These are phyloP conservation scores for Coniochaeta ligniaria DNA, from an alignment of 2,329 filamentous ascomycete species.

Conservation along the genomic window DNA sequence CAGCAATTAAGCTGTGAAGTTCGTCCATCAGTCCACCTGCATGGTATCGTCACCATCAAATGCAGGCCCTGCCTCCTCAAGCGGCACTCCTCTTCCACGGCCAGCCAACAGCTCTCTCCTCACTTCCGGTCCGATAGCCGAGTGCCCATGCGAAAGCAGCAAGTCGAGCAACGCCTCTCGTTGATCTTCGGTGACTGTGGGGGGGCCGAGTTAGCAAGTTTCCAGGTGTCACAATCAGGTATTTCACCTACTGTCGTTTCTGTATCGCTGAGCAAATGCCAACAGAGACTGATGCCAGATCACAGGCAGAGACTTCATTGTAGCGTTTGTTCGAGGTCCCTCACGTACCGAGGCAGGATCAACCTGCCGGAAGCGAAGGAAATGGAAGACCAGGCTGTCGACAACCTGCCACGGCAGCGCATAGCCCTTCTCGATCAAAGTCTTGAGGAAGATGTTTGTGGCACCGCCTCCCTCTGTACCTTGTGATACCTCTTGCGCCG, in stretches of 20 bases:
- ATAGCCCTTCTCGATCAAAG: slow-evolving; percentile 93
- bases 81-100: slow-evolving; percentile 69
- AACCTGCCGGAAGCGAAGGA: slow-evolving; percentile 75
- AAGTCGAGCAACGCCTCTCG: slow-evolving; percentile 84
- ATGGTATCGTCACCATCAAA: slow-evolving; percentile 87
- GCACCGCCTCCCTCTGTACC: slow-evolving; percentile 82
- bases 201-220: slow-evolving; percentile 6
- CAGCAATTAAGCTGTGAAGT: not conserved
- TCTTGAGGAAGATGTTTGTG: slow-evolving; percentile 91
- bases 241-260: slow-evolving; percentile 65
- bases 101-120: slow-evolving; percentile 83
- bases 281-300: slow-evolving; percentile 94
- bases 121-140: slow-evolving; percentile 84
- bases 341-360: slow-evolving; percentile 50
- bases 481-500: slow-evolving; percentile 78
- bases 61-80: slow-evolving; percentile 48
- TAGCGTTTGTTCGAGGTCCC: slow-evolving; percentile 41
- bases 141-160: slow-evolving; percentile 76
- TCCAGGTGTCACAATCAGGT: not conserved
- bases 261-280: slow-evolving; percentile 88
- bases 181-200: slow-evolving; percentile 72
- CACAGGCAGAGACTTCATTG: slow-evolving; percentile 66
- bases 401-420: slow-evolving; percentile 78
- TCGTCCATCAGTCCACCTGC: slow-evolving; percentile 51
- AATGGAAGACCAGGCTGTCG: slow-evolving; percentile 93